Base-by-base conservation (phyloP, 352 stramenopile species). In the Globisporangium spinosum region DNA sequence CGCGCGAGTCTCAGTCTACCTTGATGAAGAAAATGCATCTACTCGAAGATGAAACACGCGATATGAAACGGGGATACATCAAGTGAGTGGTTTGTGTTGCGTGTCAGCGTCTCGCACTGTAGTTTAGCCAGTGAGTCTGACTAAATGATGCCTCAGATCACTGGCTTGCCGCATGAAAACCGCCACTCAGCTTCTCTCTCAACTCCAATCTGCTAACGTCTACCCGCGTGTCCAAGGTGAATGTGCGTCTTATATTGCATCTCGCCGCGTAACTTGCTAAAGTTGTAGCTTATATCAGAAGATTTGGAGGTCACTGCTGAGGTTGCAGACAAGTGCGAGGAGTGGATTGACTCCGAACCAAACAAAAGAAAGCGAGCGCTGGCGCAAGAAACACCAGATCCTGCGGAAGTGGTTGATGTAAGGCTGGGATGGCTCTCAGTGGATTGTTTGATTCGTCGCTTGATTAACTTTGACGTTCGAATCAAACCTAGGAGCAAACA, bases 41-140 rank as follows among this genome's bases (percentile, higher is more conserved):
- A 8, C 47, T 90, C 7, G 74, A 89, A 67, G 51, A 64, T 1
- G 75, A 65, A 6, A 77, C 73, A 40, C 64, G 70, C 17, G 72
- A 74, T 27, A 60, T 77, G 29, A 91, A 93, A 69, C 71, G 82
- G 40, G 60, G 79, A 22, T 93, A 93, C 65, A 81, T 87, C 62
- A 67, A 71, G 81, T 91, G 67, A 29, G 66, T 47, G 12, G n/a
- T 3, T 25, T 20, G 17, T 15, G 38, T 17, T 10, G 29, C 47
- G 20, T 10, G 10, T 70, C 32, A 2, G 4, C 22, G 27, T 22
- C 25, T 8, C 45, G 17, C n/a, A 20, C 58, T 43, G 29, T 17
- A 5, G 3, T 59, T 55, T 1, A 5, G 6, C 38, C 43, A 59
- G 13, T 17, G 13, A 29, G 15, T 25, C 3, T 68, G 8, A 17